Evolutionary conservation across 2,329 filamentous ascomycete genomes (phyloP), one percentile per base, ranked within the genome.

Genomic region (Alternaria ethzedia): DNA sequence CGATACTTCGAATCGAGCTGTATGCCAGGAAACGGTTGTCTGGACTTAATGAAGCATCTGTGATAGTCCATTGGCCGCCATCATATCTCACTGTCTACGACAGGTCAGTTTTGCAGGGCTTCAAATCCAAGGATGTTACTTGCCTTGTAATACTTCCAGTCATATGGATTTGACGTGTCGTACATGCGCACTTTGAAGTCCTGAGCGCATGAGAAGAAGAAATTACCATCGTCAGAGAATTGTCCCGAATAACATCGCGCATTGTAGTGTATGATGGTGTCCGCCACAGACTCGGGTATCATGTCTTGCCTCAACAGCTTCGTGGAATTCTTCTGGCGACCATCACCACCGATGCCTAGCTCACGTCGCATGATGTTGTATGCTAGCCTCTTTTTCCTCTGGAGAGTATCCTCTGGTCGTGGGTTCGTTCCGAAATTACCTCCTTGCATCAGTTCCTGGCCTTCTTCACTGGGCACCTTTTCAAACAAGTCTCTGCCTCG

Each of bases 181-280:
- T 98, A 99, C 92, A 99, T 94, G 57, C 94, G 91, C 10, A 99
- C 94, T 70, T 89, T 91, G 82, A 97, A 97, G 80, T 98, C 94
- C 79, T 97, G 93, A 10, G 91, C 91, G 74, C 92, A 96, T 6
- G 91, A 90, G 77, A 95, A 98, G 83, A 97, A 98, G 83, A 98
- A 98, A 79, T 97, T 97, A 25, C 96, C 96, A 72, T 99, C 96
- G 68, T 96, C 92, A 0, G 93, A 97, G 78, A 98, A 99, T 77
- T 98, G 95, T 2, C 96, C 96, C 4, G 93, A 97, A 76, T 98
- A 98, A 57, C 96, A 94, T 44, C 93, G 89, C 6, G 90, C 87
- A 59, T 94, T 88, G 76, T 94, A 96, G 73, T 97, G 92, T 65
- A 98, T 90, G 65, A 97, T 92, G 74, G 92, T 91, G 75, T 98